Conservation (phyloP, 2,329 filamentous ascomycete species). For the Botrytis paeoniae region DNA sequence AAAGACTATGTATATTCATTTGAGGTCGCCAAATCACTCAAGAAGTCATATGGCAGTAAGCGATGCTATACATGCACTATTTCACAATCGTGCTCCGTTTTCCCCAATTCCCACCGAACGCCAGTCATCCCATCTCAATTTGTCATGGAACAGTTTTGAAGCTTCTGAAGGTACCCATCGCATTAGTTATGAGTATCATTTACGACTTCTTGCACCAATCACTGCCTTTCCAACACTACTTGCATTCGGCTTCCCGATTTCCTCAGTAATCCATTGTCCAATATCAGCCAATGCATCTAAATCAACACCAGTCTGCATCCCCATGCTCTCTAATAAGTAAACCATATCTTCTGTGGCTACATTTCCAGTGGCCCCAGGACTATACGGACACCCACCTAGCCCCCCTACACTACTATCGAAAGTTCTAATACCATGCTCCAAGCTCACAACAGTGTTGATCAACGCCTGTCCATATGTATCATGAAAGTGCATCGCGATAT, state of each 20-base stretch:
- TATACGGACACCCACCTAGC: conserved; percentile 81
- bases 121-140: conserved; percentile 2
- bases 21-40: not conserved
- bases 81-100: not conserved
- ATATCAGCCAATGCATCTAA: conserved; percentile 64
- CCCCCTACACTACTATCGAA: conserved; percentile 81
- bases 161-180: not conserved
- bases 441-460: conserved; percentile 74
- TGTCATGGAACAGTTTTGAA: not conserved
- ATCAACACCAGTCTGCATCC: conserved; percentile 71
- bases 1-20: not conserved
- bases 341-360: conserved; percentile 83
- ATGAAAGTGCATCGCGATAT: conserved; percentile 82
- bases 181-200: not conserved
- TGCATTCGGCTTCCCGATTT: conserved; percentile 61
- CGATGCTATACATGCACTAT: not conserved
- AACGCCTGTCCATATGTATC: conserved; percentile 84
- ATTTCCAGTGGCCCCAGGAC: conserved; percentile 81
- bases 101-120: conserved; percentile 1
- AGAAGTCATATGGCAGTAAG: not conserved
- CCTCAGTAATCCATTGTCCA: conserved; percentile 67
- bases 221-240: conserved; percentile 67
- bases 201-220: conserved; percentile 44
- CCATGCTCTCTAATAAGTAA: conserved; percentile 71
- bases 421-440: conserved; percentile 72